Base-by-base conservation (phyloP, 2,329 filamentous ascomycete genomes). In the Amphichorda felina region DNA sequence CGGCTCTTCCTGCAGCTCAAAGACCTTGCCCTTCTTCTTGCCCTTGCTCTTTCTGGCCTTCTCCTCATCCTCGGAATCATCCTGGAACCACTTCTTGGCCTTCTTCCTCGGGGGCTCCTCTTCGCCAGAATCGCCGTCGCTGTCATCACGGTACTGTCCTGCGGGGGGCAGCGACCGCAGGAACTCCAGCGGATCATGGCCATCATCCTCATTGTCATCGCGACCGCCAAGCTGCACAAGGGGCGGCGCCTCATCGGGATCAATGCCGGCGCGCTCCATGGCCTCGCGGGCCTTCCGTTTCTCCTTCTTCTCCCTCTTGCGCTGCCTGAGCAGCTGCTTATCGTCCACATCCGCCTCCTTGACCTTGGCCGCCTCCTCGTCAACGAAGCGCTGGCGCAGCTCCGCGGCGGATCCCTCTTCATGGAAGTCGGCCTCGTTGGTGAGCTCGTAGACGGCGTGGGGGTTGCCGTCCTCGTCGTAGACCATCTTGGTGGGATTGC, bases 401-500 rank as follows among this genome's bases (percentile, higher is more conserved):
- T 73, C 72, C 44, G 87, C 82, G 3, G 84, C 82, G 17, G 79
- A 66, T 25, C 89, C 91, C 36, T 78, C 72, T 27, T 73, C 70
- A 42, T 66, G 68, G 69, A 96, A 98, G 44, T 79, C 75, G 0
- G 79, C 77, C 59, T 95, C 86, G 55, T 83, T 75, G 52, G 89
- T 81, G 45, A 98, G 76, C 55, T 94, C 83, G 62, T 96, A 95
- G 11, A 93, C 57, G 42, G 83, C 75, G 55, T 91, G 87, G 3
- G 87, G 70, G 41, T 82, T 79, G 46, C 88, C 89, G 22, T 95
- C 86, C 33, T 94, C 88, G 59, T 96, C 89, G 55, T 89, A 98
- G 5, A 95, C 70, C 7, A 95, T 64, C 54, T 91, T 94, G 28
- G 75, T 79, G 10, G 85, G 82, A 52, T 81, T 82, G 51, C 86